These are phyloP conservation scores for Artemisia tridentata DNA, from an alignment of 129 eudicot genomes.

Conservation along the genomic window DNA sequence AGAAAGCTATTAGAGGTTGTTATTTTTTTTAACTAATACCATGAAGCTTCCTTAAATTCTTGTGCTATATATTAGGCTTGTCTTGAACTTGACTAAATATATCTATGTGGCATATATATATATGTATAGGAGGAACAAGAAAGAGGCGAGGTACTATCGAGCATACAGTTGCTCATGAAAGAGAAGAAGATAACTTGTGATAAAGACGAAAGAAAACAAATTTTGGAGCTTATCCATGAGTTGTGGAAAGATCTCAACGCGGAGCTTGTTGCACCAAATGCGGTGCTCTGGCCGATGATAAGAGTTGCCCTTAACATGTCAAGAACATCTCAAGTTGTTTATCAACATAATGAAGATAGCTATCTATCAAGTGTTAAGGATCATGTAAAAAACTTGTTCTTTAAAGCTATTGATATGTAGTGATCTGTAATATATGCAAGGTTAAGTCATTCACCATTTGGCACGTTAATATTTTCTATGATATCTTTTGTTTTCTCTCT, in stretches of 20 bases:
- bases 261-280: conserved; percentile 31
- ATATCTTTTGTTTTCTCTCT: too few relatives aligned
- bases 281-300: conserved; percentile 33
- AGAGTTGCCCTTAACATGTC: conserved; percentile 46
- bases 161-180: conserved; percentile 45
- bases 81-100: too few relatives aligned
- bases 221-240: conserved; percentile 26
- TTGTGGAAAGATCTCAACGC: conserved; percentile 51
- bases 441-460: too few relatives aligned
- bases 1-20: too few relatives aligned
- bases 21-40: too few relatives aligned
- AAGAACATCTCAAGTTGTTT: conserved; percentile 55
- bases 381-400: conserved; percentile 47
- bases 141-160: conserved; percentile 52
- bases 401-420: conserved; percentile 34
- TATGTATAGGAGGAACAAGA: conserved; percentile 52
- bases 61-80: too few relatives aligned
- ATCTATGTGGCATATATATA: not conserved
- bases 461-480: too few relatives aligned
- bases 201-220: conserved; percentile 36
- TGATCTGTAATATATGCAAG: not conserved
- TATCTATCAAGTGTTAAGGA: conserved; percentile 44
- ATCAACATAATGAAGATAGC: conserved; percentile 49
- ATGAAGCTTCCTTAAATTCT: too few relatives aligned
- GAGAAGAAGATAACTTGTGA: conserved; percentile 41